A percentile compares a stretch with the other conserved stretches of the same genome.
Conservation (phyloP, 78 protist species). For the Diacronema lutheri region DNA sequence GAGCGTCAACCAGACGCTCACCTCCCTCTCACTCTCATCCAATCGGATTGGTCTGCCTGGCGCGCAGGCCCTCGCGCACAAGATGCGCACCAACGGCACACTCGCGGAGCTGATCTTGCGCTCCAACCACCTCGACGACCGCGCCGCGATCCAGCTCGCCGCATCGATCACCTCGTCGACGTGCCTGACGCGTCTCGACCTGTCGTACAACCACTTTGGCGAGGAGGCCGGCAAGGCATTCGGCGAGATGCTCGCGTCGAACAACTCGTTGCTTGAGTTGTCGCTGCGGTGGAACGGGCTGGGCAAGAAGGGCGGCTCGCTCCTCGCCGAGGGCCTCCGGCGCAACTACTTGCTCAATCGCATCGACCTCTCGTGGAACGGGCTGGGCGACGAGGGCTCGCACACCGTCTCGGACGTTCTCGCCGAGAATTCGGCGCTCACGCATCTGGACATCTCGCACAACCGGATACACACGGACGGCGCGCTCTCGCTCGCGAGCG, state of each 20-base stretch:
- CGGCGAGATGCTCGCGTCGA: not conserved
- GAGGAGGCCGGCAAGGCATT: not conserved
- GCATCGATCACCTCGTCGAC: not conserved
- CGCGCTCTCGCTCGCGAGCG: not conserved
- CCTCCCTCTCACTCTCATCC: slow-evolving; percentile 44
- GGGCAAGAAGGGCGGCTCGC: not conserved
- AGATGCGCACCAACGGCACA: too few relatives aligned
- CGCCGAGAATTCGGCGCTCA: not conserved
- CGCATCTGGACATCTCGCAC: slow-evolving; percentile 7
- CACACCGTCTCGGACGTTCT: not conserved
- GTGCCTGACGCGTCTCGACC: not conserved
- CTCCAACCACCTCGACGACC: slow-evolving; percentile 3
- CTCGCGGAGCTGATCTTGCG: not conserved
- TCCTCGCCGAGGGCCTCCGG: not conserved
- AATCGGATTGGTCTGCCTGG: slow-evolving; percentile 9
- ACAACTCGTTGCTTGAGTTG: not conserved
- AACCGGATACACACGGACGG: not conserved
- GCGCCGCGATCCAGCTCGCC: not conserved
- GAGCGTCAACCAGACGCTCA: slow-evolving; percentile 32
- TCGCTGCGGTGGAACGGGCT: not conserved
- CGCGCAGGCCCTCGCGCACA: not conserved
- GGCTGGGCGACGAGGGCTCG: not conserved
- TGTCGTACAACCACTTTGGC: not conserved
- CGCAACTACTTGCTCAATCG: not conserved
- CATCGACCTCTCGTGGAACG: not conserved